A percentile compares a stretch with the other conserved stretches of the same genome.
Evolutionary conservation across 1,284 basidiomycete species (phyloP).

Genomic region (Pseudozyma sp.): DNA sequence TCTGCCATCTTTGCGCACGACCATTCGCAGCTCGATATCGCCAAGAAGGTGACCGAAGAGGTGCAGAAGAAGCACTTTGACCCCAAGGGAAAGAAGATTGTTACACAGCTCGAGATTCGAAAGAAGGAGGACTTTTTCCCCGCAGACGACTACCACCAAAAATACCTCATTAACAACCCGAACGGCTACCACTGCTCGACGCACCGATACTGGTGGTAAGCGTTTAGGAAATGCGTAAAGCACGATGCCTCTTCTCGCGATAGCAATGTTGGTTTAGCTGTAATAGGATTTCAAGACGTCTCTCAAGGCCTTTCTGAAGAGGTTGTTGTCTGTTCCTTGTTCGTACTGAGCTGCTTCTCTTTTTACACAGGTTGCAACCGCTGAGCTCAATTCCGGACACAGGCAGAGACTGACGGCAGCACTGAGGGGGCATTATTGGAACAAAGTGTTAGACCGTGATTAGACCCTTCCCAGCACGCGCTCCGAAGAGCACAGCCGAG

Average conservation of each 20-base stretch:
- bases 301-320: too few species aligned
- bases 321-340: too few species aligned
- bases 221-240: not conserved
- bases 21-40: conserved; percentile 80
- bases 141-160: conserved; percentile 67
- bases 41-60: conserved; percentile 82
- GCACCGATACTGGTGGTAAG: conserved; percentile 51
- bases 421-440: too few species aligned
- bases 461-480: not conserved
- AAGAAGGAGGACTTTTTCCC: conserved; percentile 44
- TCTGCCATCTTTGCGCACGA: conserved; percentile 88
- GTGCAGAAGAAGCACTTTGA: conserved; percentile 81
- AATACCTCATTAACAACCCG: conserved; percentile 63
- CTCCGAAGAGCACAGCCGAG: conserved; percentile 1
- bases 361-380: too few species aligned
- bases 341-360: too few species aligned
- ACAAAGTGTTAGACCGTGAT: too few species aligned
- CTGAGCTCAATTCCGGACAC: too few species aligned
- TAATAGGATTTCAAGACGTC: too few species aligned
- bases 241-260: too few species aligned
- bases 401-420: too few species aligned
- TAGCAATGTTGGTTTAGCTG: too few species aligned
- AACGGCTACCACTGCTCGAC: conserved; percentile 64
- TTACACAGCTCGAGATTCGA: conserved; percentile 72
- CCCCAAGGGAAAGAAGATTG: conserved; percentile 79